These are phyloP conservation scores for Cyberlindnera subsufficiens DNA, from an alignment of 805 yeast species.

Conservation along the genomic window DNA sequence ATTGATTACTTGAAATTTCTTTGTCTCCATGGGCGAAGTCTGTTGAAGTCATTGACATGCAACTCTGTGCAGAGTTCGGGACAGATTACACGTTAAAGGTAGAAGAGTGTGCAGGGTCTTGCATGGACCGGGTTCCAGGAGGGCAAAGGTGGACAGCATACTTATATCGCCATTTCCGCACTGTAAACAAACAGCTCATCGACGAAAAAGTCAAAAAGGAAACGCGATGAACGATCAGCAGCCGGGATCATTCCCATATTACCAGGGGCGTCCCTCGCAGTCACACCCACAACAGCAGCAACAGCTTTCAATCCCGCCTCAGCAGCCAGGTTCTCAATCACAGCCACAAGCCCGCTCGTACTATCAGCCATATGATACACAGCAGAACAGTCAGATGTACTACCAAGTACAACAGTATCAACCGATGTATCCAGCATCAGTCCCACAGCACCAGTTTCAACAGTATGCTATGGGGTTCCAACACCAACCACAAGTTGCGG, in stretches of 20 bases:
- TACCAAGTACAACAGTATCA: conserved; percentile 5
- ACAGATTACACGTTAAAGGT: too few relatives aligned
- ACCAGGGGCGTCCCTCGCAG: conserved; percentile 2
- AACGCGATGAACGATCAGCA: conserved; percentile 1
- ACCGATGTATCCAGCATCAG: not conserved
- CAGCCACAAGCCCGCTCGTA: conserved; percentile 1
- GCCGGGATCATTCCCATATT: not conserved
- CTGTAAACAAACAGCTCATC: not conserved
- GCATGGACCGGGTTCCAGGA: not conserved
- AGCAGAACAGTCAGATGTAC: conserved; percentile 6
- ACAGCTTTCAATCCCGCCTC: conserved; percentile 12
- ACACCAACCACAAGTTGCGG: not conserved
- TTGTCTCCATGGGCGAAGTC: too few relatives aligned
- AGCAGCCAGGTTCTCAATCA: conserved; percentile 5
- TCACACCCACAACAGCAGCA: conserved; percentile 9
- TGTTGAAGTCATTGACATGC: too few relatives aligned
- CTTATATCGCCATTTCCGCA: not conserved
- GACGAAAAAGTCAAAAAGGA: not conserved
- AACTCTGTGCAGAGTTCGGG: too few relatives aligned
- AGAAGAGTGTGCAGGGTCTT: too few relatives aligned
- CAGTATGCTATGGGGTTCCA: not conserved
- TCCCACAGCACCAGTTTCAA: not conserved
- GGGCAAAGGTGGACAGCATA: not conserved
- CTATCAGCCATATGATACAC: conserved; percentile 1
- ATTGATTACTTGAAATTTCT: too few relatives aligned